Evolutionary conservation across 257 asterid species (phyloP).

Genomic region (Jaltomata sinuosa): DNA sequence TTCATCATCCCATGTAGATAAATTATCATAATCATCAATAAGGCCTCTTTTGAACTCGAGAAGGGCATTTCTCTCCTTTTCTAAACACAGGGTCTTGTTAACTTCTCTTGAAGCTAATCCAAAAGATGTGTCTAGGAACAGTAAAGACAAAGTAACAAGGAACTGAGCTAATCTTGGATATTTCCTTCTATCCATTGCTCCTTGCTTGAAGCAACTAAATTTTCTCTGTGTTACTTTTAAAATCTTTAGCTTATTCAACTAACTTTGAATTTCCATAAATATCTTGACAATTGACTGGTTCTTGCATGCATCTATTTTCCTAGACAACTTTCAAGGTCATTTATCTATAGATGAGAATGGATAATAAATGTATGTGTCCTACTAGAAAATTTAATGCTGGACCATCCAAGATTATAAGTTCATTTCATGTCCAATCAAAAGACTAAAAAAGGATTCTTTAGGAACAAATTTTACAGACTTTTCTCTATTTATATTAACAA

Average conservation of each 20-base stretch:
- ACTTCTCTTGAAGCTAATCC: not conserved
- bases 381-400: not conserved
- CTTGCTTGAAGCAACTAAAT: not conserved
- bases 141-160: not conserved
- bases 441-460: not conserved
- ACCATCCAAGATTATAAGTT: too few species aligned
- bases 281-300: too few species aligned
- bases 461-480: not conserved
- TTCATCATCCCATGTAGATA: not conserved
- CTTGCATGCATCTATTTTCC: not conserved
- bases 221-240: not conserved
- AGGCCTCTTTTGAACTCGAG: not conserved
- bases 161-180: not conserved
- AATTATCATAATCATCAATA: not conserved
- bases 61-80: not conserved
- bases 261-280: too few species aligned
- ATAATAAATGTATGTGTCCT: too few species aligned
- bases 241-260: too few species aligned
- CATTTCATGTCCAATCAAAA: too few species aligned
- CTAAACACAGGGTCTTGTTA: not conserved
- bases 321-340: not conserved
- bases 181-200: not conserved
- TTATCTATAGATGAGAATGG: not conserved
- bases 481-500: not conserved
- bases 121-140: not conserved